Evolutionary conservation across 2,329 filamentous ascomycete species (phyloP), one percentile per base, ranked within the genome.

Genomic region (Sarocladium brachiariae): DNA sequence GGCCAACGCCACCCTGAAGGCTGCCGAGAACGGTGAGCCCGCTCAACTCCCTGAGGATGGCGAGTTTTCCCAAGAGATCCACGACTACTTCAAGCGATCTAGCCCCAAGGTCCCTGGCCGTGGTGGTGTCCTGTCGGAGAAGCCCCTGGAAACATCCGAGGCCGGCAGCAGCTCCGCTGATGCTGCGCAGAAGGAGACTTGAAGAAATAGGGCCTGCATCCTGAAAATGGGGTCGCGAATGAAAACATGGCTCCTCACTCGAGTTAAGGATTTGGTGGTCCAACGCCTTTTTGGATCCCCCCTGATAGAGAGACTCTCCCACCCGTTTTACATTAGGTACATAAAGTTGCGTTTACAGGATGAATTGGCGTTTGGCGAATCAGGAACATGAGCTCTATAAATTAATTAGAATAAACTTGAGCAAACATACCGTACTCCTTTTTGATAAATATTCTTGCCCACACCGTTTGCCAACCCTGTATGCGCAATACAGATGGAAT

Each of bases 41-140:
- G 53, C 58, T 46, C 61, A 60, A 43, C 64, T 70, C 52, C 63
- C 70, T 31, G 68, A 75, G 2, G 70, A 72, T 31, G 72, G 76
- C 53, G 73, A 76, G 49, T 76, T 77, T 55, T 77, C 73, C 6
- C 66, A 71, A 16, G 73, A 77, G 59, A 78, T 80, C 31, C 73
- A 77, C 58, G 66, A 71, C 35, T 81, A 79, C 63, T 81, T 81
- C 64, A 67, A 70, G 60, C 64, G 67, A 46, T 70, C 67, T 2
- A 66, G 61, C 52, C 67, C 67, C 49, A 63, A 61, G 9, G 19
- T 50, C 21, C 50, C 27, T 16, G 37, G 33, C 31, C 49, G 52
- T 14, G 50, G 50, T 18, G 59, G 56, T 25, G 53, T 59, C n/a
- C 37, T 63, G 13, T 19, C 19, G 25, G 43, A 47, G 27, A 47